Base-by-base conservation (phyloP, 2,329 filamentous ascomycete genomes). In the Boeremia exigua region DNA sequence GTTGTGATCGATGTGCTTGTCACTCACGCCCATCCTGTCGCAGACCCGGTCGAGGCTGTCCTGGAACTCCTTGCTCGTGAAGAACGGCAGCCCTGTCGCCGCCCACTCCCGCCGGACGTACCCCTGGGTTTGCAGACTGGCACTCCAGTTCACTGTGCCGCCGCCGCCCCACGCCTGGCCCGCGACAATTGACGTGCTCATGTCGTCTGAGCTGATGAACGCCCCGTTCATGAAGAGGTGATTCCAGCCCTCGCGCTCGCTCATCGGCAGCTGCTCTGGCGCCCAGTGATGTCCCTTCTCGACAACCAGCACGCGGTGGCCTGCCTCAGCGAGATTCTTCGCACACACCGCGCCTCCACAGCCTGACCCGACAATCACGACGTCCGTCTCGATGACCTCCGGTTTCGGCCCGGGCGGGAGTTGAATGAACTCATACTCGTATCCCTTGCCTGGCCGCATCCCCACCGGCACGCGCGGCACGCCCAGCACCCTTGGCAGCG, bases 91-190 rank as follows among this genome's bases (percentile, higher is more conserved):
- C 0, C 87, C 87, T 43, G 80, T 75, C 46, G 84, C 79, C 0
- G 90, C 88, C 93, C 94, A 97, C 75, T 96, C 91, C 62, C 86
- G 80, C 3, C 92, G 85, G 1, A 96, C 90, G 61, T 82, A 90
- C 25, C 84, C 86, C 69, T 94, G 91, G 0, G 91, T 89, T 63
- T 88, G 84, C 14, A 88, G 70, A 4, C 81, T 82, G 6, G 85
- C 85, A 23, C 80, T 89, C 92, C 92, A 97, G 75, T 97, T 97
- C 65, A 96, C 77, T 0, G 91, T 92, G 6, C 92, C 92, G 51
- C 93, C 93, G 37, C 93, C 93, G 28, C 93, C 93, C 86, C 89
- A 96, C 29, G 85, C 85, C 52, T 86, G 84, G 1, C 90, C 93
- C 0, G 89, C 85, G 2, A 90, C 72, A 11, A 94, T 74, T 14